Conservation (phyloP, 208 protist species). For the Trichomonas tenax region DNA sequence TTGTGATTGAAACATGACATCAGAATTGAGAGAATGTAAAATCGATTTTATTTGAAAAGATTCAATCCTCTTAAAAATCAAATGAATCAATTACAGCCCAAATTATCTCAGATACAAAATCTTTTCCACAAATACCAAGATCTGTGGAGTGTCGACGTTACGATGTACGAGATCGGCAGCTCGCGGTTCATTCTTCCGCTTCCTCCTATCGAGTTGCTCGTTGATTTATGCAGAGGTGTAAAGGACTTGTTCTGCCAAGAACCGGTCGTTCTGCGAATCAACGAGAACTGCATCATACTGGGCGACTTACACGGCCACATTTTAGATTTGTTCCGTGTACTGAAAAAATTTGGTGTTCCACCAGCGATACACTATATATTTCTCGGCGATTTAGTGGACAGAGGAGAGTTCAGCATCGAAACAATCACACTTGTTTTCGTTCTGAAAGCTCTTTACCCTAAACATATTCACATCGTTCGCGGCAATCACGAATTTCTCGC, state of each 20-base stretch:
- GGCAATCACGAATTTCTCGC: slow-evolving; percentile 91
- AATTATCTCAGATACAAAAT: background rate
- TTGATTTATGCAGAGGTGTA: background rate
- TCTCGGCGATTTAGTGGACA: slow-evolving; percentile 49
- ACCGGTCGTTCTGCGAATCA: background rate
- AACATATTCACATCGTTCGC: slow-evolving; percentile 78
- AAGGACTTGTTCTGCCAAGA: background rate
- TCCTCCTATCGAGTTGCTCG: background rate
- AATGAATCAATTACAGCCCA: background rate
- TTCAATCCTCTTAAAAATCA: background rate
- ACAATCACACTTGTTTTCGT: slow-evolving; percentile 69
- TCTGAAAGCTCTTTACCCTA: slow-evolving; percentile 71
- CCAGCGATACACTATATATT: slow-evolving; percentile 94
- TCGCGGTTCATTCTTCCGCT: background rate
- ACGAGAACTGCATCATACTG: background rate
- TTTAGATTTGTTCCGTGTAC: slow-evolving; percentile 58
- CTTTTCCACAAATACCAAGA: background rate
- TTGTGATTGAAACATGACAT: no score
- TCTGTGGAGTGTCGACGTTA: background rate
- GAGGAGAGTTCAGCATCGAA: slow-evolving; percentile 50
- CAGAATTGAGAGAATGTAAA: no score
- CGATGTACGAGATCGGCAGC: background rate
- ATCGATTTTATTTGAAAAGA: no score
- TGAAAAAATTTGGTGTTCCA: slow-evolving; percentile 55
- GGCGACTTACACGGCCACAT: background rate